These are phyloP conservation scores for Kuraishia floccosa DNA, from an alignment of 805 yeast species.

Conservation along the genomic window DNA sequence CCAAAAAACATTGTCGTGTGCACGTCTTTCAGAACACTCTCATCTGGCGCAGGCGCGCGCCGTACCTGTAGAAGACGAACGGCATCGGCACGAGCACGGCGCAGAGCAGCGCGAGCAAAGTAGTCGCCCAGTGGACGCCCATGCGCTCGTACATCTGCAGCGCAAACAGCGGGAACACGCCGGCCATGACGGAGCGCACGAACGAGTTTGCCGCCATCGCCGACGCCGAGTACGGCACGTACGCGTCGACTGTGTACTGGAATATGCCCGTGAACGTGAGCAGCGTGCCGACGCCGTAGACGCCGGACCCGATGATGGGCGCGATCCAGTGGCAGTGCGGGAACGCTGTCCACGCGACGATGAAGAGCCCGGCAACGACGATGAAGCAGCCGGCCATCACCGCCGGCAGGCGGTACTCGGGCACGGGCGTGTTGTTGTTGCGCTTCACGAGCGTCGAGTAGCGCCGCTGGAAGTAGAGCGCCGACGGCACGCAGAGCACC, in stretches of 20 bases:
- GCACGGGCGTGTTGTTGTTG: constrained; percentile 30
- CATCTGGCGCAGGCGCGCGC: constrained; percentile 29
- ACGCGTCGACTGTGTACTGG: constrained; percentile 29
- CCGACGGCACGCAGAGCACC: constrained; percentile 26
- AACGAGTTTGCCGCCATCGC: constrained; percentile 40
- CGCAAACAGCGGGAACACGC: constrained; percentile 47
- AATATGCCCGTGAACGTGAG: constrained; percentile 26
- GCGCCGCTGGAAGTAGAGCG: constrained; percentile 19
- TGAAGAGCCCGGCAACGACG: constrained; percentile 43
- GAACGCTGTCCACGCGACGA: constrained; percentile 49
- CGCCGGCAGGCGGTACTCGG: constrained; percentile 49
- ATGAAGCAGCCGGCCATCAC: constrained; percentile 43
- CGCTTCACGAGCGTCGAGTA: constrained; percentile 19
- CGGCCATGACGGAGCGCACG: constrained; percentile 42
- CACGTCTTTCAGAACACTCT: no score
- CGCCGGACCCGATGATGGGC: constrained; percentile 29
- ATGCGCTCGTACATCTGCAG: constrained; percentile 42
- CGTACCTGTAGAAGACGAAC: constrained; percentile 36
- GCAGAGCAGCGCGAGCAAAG: constrained; percentile 38
- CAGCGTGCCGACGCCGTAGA: constrained; percentile 34
- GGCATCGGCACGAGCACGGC: constrained; percentile 43
- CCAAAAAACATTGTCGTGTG: no score
- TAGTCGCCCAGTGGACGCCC: constrained; percentile 49
- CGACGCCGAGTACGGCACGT: constrained; percentile 38
- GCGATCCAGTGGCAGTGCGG: constrained; percentile 42